Conservation (phyloP, 768 basidiomycete species). For the Phlebiopsis gigantea region DNA sequence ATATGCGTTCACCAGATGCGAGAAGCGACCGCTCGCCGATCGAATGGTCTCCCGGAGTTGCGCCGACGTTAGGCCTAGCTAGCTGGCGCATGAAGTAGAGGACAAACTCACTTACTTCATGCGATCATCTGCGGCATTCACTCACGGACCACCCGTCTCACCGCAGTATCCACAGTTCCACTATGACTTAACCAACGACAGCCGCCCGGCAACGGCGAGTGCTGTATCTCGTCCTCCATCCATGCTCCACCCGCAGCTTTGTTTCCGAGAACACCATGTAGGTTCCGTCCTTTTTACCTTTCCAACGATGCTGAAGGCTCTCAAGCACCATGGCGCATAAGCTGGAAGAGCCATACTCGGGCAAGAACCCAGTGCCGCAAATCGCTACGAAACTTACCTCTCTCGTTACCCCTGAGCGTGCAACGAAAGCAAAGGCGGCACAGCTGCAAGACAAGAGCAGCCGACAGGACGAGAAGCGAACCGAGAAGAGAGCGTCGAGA, state of each 20-base stretch:
- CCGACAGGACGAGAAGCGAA: slow-evolving; percentile 21
- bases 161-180: not conserved
- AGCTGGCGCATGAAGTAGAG: no score
- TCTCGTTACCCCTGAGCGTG: slow-evolving; percentile 25
- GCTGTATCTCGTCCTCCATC: not conserved
- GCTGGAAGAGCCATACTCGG: slow-evolving; percentile 26
- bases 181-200: not conserved
- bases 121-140: no score
- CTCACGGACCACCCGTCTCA: no score
- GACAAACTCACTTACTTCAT: no score
- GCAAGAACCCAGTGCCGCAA: slow-evolving; percentile 28
- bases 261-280: not conserved
- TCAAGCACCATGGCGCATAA: slow-evolving; percentile 22
- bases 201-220: not conserved
- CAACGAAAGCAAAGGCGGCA: slow-evolving; percentile 26
- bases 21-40: no score
- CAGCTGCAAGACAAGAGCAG: slow-evolving; percentile 22
- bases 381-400: slow-evolving; percentile 25
- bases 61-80: no score
- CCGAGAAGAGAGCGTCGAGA: slow-evolving; percentile 18
- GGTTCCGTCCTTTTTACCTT: not conserved
- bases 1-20: no score
- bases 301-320: not conserved
- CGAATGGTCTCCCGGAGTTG: no score
- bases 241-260: not conserved